Evolutionary conservation across 495 filamentous ascomycete genomes (phyloP), one percentile per base, ranked within the genome.

Genomic region (Pseudomonodictys pantanalensis): DNA sequence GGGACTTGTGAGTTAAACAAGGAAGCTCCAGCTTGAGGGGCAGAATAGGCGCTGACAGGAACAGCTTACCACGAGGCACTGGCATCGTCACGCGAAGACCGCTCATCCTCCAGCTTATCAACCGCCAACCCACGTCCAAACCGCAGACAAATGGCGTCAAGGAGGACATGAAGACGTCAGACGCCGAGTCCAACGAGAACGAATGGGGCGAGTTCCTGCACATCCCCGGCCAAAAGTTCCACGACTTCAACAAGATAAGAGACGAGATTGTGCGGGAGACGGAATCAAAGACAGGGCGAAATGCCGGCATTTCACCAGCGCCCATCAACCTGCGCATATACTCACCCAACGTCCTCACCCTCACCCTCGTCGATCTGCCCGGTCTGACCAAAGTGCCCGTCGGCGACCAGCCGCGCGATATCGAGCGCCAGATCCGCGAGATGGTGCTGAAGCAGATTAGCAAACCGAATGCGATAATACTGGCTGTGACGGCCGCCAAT

Each of bases 191-290:
- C 63, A 99, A 99, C 73, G 72, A 83, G 26, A 91, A 97, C 70
- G 95, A 99, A 75, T 97, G 95, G 86, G 95, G 93, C 76, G 95
- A 99, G 79, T 99, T 99, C 75, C 80, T 97, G 49, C 95, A 99
- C 72, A 90, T 99, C 56, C 95, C 93, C 32, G 93, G 93, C 64
- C 89, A 99, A 78, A 97, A 97, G 77, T 97, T 95, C 81, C 84
- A 84, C 78, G 95, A 99, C 75, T 99, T 99, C 79, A 95, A 95
- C 81, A 96, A 97, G 81, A 96, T 99, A 66, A 85, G 95, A 59
- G 95, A 99, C 38, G 95, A 99, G 78, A 97, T 99, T 68, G 89
- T 92, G 56, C 84, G 89, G 69, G 95, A 99, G 78, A 99, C 95
- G 47, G 95, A 97, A 62, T 82, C 84, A 56, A 99, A 99, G 80